Evolutionary conservation across 495 filamentous ascomycete species (phyloP).

Genomic region (Delitschia confertaspora): DNA sequence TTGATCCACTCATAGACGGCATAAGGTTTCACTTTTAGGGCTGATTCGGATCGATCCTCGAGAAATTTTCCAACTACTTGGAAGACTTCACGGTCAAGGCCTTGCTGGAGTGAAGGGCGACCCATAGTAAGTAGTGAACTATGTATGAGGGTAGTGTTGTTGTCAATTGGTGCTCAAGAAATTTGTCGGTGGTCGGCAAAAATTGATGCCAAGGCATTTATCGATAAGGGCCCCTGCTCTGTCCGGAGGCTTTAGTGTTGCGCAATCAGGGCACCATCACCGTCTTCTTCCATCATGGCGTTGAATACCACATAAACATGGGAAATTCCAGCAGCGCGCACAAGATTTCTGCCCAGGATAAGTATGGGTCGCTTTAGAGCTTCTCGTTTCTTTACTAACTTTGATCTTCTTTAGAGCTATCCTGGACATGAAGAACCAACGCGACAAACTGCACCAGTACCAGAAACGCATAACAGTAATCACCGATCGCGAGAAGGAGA

Average conservation of each 20-base stretch:
- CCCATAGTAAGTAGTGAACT: conserved; percentile 10
- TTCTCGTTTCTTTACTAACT: conserved; percentile 1
- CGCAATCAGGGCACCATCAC: conserved; percentile 17
- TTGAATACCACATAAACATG: conserved; percentile 40
- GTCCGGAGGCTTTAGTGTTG: too few species aligned
- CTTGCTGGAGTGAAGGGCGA: conserved; percentile 25
- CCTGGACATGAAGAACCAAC: conserved; percentile 93
- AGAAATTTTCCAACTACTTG: conserved; percentile 65
- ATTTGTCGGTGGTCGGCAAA: neutral
- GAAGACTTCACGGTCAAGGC: conserved; percentile 45
- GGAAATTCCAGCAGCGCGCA: conserved; percentile 56
- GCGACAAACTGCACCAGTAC: conserved; percentile 92
- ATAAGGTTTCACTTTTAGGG: conserved; percentile 46
- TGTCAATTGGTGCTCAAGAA: neutral
- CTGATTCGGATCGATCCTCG: conserved; percentile 46
- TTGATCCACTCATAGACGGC: conserved; percentile 69
- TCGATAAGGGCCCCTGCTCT: conserved; percentile 8
- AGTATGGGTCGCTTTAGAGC: conserved; percentile 37
- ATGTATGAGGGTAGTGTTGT: neutral
- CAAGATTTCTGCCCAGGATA: conserved; percentile 66
- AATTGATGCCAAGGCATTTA: conserved; percentile 8
- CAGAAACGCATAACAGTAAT: conserved; percentile 78
- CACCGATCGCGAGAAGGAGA: conserved; percentile 70
- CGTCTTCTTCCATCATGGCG: conserved; percentile 15
- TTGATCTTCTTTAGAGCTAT: conserved; percentile 66